phyloP scores from a whole-genome alignment of 208 protist species.

The Acanthamoeba quina region DNA sequence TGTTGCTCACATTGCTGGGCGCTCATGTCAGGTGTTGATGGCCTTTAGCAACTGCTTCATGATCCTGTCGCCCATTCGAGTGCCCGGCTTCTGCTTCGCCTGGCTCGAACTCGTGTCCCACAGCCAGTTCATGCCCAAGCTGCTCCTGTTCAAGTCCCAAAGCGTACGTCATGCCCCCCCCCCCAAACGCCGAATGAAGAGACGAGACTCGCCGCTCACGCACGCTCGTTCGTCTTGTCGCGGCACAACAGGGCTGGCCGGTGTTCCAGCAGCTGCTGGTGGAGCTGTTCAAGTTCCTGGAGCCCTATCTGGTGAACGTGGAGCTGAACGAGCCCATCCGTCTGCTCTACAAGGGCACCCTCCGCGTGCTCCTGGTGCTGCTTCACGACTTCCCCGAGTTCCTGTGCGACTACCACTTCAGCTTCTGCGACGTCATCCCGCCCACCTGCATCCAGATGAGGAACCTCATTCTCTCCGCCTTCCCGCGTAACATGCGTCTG shows the following conservation, averaged over 20 bases:
- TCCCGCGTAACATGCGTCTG: slow-evolving; percentile 96
- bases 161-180: slow-evolving; percentile 40
- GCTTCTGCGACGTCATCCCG: slow-evolving; percentile 88
- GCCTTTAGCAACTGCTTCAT: slow-evolving; percentile 94
- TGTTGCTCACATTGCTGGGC: background rate
- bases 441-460: slow-evolving; percentile 97
- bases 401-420: slow-evolving; percentile 98
- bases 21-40: slow-evolving; percentile 84
- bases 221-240: background rate
- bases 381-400: slow-evolving; percentile 99
- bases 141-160: slow-evolving; percentile 89
- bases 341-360: slow-evolving; percentile 92
- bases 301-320: slow-evolving; percentile 87
- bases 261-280: slow-evolving; percentile 90
- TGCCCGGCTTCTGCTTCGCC: slow-evolving; percentile 98
- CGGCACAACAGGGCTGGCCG: slow-evolving; percentile 85
- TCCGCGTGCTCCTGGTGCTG: slow-evolving; percentile 96
- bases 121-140: slow-evolving; percentile 97
- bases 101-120: slow-evolving; percentile 99
- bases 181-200: background rate
- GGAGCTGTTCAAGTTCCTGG: slow-evolving; percentile 91
- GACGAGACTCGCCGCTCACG: background rate
- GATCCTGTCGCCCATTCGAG: slow-evolving; percentile 92
- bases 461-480: slow-evolving; percentile 98
- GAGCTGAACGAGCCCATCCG: slow-evolving; percentile 89